Base-by-base conservation (phyloP, 768 basidiomycete genomes). In the Coprinopsis strossmayeri region DNA sequence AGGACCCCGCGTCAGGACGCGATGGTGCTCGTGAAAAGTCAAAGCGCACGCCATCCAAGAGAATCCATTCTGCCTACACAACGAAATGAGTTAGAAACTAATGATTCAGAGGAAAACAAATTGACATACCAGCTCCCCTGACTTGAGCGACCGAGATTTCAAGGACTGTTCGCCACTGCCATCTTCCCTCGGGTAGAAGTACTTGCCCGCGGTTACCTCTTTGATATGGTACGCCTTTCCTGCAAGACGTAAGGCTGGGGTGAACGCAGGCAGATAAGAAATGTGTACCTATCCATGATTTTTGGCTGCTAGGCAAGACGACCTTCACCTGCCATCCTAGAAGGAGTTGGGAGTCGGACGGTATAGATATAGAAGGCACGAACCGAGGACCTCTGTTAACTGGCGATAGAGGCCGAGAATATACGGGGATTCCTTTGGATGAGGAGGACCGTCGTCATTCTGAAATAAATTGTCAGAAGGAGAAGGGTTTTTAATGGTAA, bases 11-110 rank as follows among this genome's bases (percentile, higher is more conserved):
- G 49, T 41, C 48, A 45, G 38, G 9, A 32, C 15, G 30, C 15
- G 9, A 32, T 32, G 9, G 15, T 32, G 9, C 15, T 32, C 9
- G 15, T 15, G 30, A 32, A 15, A 7, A 32, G 15, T 32, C 9
- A 32, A 15, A 32, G 15, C 76, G 49, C 68, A 91, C 89, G 13
- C 88, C 89, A 51, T 91, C 88, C 4, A 96, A 68, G 21, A 98
- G 75, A 49, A 96, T 81, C 94, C 94, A 98, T 68, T 96, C 91
- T 21, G 79, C 79, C 74, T 73, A n/a, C n/a, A n/a, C n/a, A n/a
- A n/a, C n/a, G 21, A 17, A 34, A 26, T 45, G 26, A 35, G 44
- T 35, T 24, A 23, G 35, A 10, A 39, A 37, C 28, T 26, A 30
- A 23, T 28, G 41, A 3, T 10, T 2, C 26, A 28, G 49, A 32